These are phyloP conservation scores for Cladosporium sp. DNA, from an alignment of 2,329 filamentous ascomycete species.

Conservation along the genomic window DNA sequence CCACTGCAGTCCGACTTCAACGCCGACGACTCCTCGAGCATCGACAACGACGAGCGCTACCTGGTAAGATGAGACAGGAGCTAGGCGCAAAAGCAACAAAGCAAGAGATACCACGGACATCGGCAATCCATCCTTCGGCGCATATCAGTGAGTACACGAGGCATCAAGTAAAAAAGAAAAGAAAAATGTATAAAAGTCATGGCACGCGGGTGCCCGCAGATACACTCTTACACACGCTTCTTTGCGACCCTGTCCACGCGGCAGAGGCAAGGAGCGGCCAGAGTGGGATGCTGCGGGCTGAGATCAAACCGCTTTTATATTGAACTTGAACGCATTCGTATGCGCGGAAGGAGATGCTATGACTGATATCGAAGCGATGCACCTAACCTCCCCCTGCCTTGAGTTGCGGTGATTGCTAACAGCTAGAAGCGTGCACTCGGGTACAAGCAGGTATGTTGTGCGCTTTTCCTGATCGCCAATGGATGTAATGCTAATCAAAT, in stretches of 20 bases:
- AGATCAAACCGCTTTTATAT: constrained; percentile 33
- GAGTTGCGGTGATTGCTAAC: constrained; percentile 17
- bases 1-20: constrained; percentile 32
- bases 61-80: constrained; percentile 29
- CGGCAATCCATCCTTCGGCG: constrained; percentile 18
- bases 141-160: constrained; percentile 29
- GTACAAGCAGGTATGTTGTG: constrained; percentile 49
- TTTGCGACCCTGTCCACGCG: constrained; percentile 7
- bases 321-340: constrained; percentile 37
- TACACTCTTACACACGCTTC: neutral
- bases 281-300: constrained; percentile 26
- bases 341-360: constrained; percentile 39
- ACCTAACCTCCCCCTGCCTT: constrained; percentile 17
- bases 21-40: constrained; percentile 25
- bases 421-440: constrained; percentile 45
- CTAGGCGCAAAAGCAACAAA: constrained; percentile 6
- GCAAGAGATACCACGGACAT: constrained; percentile 7
- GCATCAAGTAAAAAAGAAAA: constrained; percentile 20
- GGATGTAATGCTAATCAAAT: constrained; percentile 13
- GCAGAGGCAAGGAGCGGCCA: constrained; percentile 17
- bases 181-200: constrained; percentile 26
- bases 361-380: constrained; percentile 31
- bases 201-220: constrained; percentile 33
- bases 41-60: constrained; percentile 34
- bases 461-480: neutral